A percentile compares a stretch with the other conserved stretches of the same genome.
Evolutionary conservation across 2,329 filamentous ascomycete genomes (phyloP).

Genomic region (Fusarium heterosporum): DNA sequence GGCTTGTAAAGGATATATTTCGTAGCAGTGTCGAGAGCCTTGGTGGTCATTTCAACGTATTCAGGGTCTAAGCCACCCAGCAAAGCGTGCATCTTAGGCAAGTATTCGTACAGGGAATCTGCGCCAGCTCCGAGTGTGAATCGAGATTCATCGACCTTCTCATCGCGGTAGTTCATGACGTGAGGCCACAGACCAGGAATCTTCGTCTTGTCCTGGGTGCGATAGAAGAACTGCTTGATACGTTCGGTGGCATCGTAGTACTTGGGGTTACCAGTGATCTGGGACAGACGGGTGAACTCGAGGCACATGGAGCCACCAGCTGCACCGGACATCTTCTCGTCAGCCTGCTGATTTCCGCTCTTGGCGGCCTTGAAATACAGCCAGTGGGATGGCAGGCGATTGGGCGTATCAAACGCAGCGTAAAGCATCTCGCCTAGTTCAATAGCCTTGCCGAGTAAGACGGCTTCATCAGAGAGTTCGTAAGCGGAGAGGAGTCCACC

Average conservation of each 20-base stretch:
- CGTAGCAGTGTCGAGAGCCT: slow-evolving; percentile 70
- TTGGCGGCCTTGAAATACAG: slow-evolving; percentile 59
- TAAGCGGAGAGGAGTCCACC: slow-evolving; percentile 65
- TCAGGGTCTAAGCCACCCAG: slow-evolving; percentile 73
- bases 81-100: slow-evolving; percentile 69
- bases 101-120: slow-evolving; percentile 69
- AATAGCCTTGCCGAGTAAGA: slow-evolving; percentile 62
- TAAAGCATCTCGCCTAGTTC: slow-evolving; percentile 67
- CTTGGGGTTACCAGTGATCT: slow-evolving; percentile 77
- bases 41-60: slow-evolving; percentile 74
- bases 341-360: slow-evolving; percentile 52
- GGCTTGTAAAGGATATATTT: slow-evolving; percentile 76
- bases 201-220: slow-evolving; percentile 72
- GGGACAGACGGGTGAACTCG: slow-evolving; percentile 80
- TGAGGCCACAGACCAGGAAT: slow-evolving; percentile 81
- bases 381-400: slow-evolving; percentile 62
- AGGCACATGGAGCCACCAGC: slow-evolving; percentile 74
- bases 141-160: slow-evolving; percentile 53
- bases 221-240: slow-evolving; percentile 75
- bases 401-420: slow-evolving; percentile 65
- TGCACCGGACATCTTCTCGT: slow-evolving; percentile 56
- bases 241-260: slow-evolving; percentile 82
- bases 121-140: slow-evolving; percentile 61
- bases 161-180: slow-evolving; percentile 70
- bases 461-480: slow-evolving; percentile 61